A percentile compares a stretch with the other conserved stretches of the same genome.
These are phyloP conservation scores for Paradendryphiella salina DNA, from an alignment of 2,329 filamentous ascomycete genomes.

Conservation along the genomic window DNA sequence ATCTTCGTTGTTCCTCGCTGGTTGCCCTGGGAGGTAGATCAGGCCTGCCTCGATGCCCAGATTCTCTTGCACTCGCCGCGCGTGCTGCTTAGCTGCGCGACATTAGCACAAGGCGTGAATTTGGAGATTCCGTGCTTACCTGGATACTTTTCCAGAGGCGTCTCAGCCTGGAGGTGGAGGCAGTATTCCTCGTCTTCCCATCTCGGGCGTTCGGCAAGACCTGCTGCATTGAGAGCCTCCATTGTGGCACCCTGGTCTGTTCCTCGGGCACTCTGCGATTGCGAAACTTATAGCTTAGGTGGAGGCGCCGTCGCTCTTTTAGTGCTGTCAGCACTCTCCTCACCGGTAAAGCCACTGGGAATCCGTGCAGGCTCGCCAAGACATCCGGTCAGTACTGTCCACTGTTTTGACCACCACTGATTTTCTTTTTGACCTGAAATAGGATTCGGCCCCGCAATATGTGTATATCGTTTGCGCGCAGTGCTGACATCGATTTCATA, in stretches of 20 bases:
- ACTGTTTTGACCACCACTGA: not conserved
- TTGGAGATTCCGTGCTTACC: slow-evolving; percentile 28
- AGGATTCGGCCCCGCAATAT: not conserved
- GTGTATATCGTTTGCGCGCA: not conserved
- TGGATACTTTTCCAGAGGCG: slow-evolving; percentile 47
- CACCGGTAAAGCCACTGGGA: slow-evolving; percentile 19
- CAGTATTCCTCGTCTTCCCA: slow-evolving; percentile 39
- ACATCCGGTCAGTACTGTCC: slow-evolving; percentile 12
- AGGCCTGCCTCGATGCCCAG: slow-evolving; percentile 49
- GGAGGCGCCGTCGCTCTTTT: slow-evolving; percentile 16
- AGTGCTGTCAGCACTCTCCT: slow-evolving; percentile 10
- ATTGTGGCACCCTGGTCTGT: slow-evolving; percentile 22
- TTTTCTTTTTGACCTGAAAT: not conserved
- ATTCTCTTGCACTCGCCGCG: slow-evolving; percentile 43
- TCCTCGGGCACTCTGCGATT: slow-evolving; percentile 16
- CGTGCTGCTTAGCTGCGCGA: slow-evolving; percentile 47
- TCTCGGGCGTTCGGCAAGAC: slow-evolving; percentile 34
- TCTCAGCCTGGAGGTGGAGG: slow-evolving; percentile 41
- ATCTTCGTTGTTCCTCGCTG: slow-evolving; percentile 57
- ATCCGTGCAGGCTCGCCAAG: slow-evolving; percentile 6
- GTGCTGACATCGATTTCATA: not conserved
- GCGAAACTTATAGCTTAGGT: slow-evolving; percentile 11
- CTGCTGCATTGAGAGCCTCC: slow-evolving; percentile 33
- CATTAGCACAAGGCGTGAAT: slow-evolving; percentile 5
- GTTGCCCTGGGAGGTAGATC: slow-evolving; percentile 60